These are phyloP conservation scores for Pyrenophora seminiperda DNA, from an alignment of 2,329 filamentous ascomycete genomes.

Conservation along the genomic window DNA sequence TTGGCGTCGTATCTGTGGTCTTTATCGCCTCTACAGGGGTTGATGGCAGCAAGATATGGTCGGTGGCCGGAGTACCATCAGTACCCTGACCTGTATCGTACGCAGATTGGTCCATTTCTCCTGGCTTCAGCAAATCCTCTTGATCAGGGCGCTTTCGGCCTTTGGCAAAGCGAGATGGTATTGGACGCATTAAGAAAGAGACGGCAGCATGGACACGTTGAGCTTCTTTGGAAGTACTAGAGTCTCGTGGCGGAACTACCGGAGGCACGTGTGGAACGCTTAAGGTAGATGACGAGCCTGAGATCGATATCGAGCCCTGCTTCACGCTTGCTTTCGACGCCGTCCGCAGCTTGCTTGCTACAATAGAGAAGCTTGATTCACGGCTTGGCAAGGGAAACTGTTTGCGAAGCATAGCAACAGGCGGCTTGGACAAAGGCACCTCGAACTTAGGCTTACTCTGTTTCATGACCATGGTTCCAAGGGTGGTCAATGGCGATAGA, in stretches of 20 bases:
- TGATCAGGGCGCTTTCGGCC: slow-evolving; percentile 14
- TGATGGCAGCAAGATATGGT: background rate
- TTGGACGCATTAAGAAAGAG: slow-evolving; percentile 33
- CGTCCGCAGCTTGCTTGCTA: slow-evolving; percentile 19
- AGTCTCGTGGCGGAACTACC: slow-evolving; percentile 38
- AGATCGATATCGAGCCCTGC: slow-evolving; percentile 26
- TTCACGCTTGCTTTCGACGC: slow-evolving; percentile 31
- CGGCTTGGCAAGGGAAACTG: slow-evolving; percentile 17
- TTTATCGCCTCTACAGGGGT: slow-evolving; percentile 10
- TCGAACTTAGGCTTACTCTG: slow-evolving; percentile 17
- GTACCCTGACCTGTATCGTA: slow-evolving; percentile 2
- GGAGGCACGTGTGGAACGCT: slow-evolving; percentile 25
- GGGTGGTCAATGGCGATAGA: slow-evolving; percentile 15
- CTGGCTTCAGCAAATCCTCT: slow-evolving; percentile 7
- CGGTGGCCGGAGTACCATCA: background rate
- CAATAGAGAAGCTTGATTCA: slow-evolving; percentile 28
- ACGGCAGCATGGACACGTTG: slow-evolving; percentile 34
- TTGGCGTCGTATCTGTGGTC: slow-evolving; percentile 20
- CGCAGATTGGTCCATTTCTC: slow-evolving; percentile 7
- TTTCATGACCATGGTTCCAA: slow-evolving; percentile 8
- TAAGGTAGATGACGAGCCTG: slow-evolving; percentile 32
- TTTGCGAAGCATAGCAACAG: slow-evolving; percentile 21
- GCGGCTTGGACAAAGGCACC: slow-evolving; percentile 19
- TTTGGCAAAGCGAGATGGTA: slow-evolving; percentile 26
- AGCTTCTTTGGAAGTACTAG: slow-evolving; percentile 42